These are phyloP conservation scores for Leishmania arabica DNA, from an alignment of 208 protist genomes.

Conservation along the genomic window DNA sequence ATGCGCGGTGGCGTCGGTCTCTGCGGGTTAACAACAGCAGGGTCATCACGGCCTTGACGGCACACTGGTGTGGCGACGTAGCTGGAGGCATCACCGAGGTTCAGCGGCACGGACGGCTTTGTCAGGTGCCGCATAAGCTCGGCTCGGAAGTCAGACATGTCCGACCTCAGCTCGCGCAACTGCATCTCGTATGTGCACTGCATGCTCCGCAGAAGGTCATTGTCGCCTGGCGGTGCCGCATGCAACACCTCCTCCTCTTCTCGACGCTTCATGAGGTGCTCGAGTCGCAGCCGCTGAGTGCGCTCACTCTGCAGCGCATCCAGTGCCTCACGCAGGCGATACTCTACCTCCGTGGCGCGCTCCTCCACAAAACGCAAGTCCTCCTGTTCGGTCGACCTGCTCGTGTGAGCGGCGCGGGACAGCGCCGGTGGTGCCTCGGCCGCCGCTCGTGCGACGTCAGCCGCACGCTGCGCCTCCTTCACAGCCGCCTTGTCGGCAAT, in stretches of 20 bases:
- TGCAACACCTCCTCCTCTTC: constrained; percentile 16
- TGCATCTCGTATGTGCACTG: constrained; percentile 26
- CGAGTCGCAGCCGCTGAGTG: constrained; percentile 30
- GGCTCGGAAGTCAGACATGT: constrained; percentile 22
- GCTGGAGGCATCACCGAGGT: background rate
- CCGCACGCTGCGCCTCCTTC: constrained; percentile 24
- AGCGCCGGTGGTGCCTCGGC: background rate
- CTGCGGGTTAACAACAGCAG: background rate
- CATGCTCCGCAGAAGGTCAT: background rate
- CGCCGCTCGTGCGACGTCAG: background rate
- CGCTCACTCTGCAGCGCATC: constrained; percentile 42
- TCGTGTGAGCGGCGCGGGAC: constrained; percentile 7
- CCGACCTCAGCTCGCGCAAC: constrained; percentile 20
- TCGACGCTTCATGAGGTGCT: constrained; percentile 20
- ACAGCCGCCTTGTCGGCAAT: constrained; percentile 12
- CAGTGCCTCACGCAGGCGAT: constrained; percentile 32
- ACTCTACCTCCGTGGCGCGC: constrained; percentile 22
- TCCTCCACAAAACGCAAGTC: constrained; percentile 28
- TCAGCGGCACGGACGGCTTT: background rate
- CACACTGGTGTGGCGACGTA: background rate
- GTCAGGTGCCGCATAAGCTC: constrained; percentile 15
- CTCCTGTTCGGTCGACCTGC: constrained; percentile 23
- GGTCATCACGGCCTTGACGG: background rate
- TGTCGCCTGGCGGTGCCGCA: background rate
- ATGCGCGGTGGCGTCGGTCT: background rate